Evolutionary conservation across 169 alveolate genomes (phyloP).

Genomic region (Fabrea salina): DNA sequence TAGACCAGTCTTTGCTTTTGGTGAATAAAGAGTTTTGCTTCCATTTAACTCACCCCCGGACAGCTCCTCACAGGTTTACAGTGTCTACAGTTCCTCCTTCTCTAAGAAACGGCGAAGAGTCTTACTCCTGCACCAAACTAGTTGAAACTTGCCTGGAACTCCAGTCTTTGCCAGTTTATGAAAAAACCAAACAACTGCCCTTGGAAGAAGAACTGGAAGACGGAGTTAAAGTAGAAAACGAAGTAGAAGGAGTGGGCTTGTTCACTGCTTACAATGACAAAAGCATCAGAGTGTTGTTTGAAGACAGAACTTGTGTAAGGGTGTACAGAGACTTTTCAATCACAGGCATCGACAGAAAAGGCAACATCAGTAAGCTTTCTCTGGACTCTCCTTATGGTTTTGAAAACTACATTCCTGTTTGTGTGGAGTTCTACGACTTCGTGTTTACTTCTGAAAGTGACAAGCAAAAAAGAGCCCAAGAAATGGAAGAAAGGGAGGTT

Average conservation of each 20-base stretch:
- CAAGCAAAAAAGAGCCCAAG: background rate
- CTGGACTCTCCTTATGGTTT: slow-evolving; percentile 11
- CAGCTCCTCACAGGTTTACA: background rate
- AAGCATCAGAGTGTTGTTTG: slow-evolving; percentile 12
- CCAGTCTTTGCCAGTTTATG: background rate
- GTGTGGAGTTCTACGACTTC: slow-evolving; percentile 19
- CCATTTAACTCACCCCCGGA: slow-evolving; percentile 6
- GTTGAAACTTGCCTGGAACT: background rate
- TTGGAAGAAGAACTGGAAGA: background rate
- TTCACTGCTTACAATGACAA: slow-evolving; percentile 31
- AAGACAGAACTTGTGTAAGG: slow-evolving; percentile 22
- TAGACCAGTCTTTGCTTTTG: background rate
- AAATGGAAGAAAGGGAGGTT: slow-evolving; percentile 3
- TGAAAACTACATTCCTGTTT: slow-evolving; percentile 28
- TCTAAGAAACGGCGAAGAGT: background rate
- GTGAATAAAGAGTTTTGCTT: background rate
- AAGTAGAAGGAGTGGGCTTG: slow-evolving; percentile 13
- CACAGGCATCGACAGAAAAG: background rate
- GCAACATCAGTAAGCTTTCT: background rate
- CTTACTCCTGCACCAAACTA: background rate
- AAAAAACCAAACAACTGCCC: background rate
- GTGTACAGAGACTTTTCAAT: background rate
- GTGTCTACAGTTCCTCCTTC: background rate
- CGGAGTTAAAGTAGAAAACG: slow-evolving; percentile 11
- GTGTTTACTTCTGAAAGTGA: background rate